Evolutionary conservation across 345 rosid species (phyloP), one percentile per base, ranked within the genome.

Genomic region (Arabidopsis suecica): DNA sequence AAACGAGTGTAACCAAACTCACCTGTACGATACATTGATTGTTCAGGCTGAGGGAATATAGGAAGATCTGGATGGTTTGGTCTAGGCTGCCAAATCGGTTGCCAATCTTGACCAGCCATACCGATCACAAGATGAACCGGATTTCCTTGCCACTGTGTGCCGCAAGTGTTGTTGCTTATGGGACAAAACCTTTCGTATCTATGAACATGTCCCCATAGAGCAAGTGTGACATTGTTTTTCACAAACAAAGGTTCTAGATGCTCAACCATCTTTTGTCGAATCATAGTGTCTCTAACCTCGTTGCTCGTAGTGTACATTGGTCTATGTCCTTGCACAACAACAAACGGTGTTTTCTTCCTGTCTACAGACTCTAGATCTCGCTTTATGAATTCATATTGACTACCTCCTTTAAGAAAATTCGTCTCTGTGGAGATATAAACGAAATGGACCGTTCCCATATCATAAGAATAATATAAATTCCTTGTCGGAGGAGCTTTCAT

Each of bases 81-180:
- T 84, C 96, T 84, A 14, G 97, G 96, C 79, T 88, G 81, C 98
- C 97, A 91, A 41, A 69, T 79, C 38, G 97, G 81, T 83, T 94
- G 98, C 92, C 95, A 94, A 79, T 94, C 98, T 73, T 91, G 96
- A 66, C 98, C 98, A 16, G 79, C 97, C 98, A 94, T 94, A 69
- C 98, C 97, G 18, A 94, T 91, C 79, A 94, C 97, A n/a, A 91
- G 76, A 79, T 94, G 98, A 70, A 94, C 85, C 1, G 97, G 97
- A 64, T 66, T 78, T 58, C 88, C 89, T 63, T 82, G 84, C 91
- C 88, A 86, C n/a, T 44, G 63, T 66, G 80, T 82, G 14, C 81
- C 82, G 53, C 98, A 94, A 28, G 85, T 86, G 78, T 84, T 90
- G 84, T 94, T 94, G 62, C 85, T 86, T 65, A 94, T 54, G 0